These are phyloP conservation scores for Zymoseptoria tritici DNA, from an alignment of 2,329 filamentous ascomycete genomes.

Conservation along the genomic window DNA sequence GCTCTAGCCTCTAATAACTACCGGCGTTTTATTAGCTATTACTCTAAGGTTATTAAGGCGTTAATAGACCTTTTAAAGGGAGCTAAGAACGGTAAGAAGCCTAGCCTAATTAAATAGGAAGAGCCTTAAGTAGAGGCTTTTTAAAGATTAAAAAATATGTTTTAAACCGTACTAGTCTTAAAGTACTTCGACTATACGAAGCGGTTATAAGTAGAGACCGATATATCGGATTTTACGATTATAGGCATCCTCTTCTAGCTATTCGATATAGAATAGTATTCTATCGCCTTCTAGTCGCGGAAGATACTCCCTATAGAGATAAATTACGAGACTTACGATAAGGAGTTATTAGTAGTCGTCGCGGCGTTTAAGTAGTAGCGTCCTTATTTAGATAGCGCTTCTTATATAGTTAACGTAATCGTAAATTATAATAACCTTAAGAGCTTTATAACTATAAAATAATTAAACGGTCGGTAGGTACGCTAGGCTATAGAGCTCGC, in stretches of 20 bases:
- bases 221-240: background rate
- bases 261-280: background rate
- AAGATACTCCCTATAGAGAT: background rate
- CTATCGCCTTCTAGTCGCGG: background rate
- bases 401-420: no score
- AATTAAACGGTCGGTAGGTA: no score
- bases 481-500: no score
- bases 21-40: background rate
- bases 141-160: background rate
- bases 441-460: no score
- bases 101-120: background rate
- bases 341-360: background rate
- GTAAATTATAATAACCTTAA: no score
- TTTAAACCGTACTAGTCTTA: background rate
- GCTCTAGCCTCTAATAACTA: no score
- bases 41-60: constrained; percentile 1
- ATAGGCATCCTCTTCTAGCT: background rate
- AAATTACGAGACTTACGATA: constrained; percentile 3
- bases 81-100: constrained; percentile 1
- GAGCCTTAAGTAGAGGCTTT: background rate
- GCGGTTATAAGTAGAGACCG: background rate
- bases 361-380: no score
- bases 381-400: no score
- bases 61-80: constrained; percentile 2
- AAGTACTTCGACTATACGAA: background rate